Evolutionary conservation across 2,329 filamentous ascomycete species (phyloP), one percentile per base, ranked within the genome.

Genomic region (Fusarium pseudocircinatum): DNA sequence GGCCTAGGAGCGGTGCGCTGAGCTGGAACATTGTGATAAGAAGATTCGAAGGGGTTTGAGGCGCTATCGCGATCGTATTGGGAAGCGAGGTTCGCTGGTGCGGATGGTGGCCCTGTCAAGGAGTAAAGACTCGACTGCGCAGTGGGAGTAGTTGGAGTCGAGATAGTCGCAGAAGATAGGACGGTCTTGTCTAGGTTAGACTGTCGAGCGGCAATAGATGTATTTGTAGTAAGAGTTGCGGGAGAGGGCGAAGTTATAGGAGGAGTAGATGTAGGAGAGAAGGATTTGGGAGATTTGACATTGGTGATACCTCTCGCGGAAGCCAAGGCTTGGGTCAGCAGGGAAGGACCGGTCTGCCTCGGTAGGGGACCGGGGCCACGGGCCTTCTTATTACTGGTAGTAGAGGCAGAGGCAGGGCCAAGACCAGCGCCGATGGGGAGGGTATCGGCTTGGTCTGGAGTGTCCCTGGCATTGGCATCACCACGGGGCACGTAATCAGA

Each of bases 321-420:
- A 79, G 87, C 87, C 79, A 90, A 83, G 78, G 88, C 87, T 81
- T 89, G 86, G 68, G 87, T 86, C 81, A 90, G 84, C 76, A 90
- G 80, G 66, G 88, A 90, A 75, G 87, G 86, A 71, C 87, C 87
- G 78, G 81, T 82, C 76, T 85, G 83, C 78, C 83, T 83, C 73
- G 83, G 82, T 73, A 81, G 78, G 72, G 81, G 78, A 70, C 77
- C 65, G 62, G 73, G 69, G 74, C 81, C 81, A 77, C 84, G 81
- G 70, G 84, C 74, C 82, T 86, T 87, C 83, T 86, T 87, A 85
- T 85, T 74, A 75, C 66, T 75, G 61, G 72, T 32, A 34, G 62
- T 37, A 39, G 54, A 46, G 32, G 22, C 56, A 70, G 69, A 70
- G 57, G 63, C 60, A 60, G 62, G 70, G 50, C 8, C 32, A 64